Base-by-base conservation (phyloP, 208 protist species). In the Trypanosoma lewisi region DNA sequence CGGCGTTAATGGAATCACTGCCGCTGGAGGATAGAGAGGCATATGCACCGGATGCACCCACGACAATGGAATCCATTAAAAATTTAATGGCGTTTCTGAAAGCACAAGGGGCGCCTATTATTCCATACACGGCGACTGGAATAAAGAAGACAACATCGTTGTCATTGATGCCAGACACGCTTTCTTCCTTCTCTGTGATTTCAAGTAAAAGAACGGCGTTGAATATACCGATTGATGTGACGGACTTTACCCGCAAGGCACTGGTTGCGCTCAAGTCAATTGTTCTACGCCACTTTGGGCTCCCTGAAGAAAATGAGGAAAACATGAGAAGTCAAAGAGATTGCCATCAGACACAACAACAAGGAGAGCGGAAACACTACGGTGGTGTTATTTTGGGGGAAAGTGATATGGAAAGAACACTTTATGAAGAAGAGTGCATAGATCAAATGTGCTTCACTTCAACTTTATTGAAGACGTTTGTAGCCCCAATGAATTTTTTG, bases 181-280 rank as follows among this genome's bases (percentile, higher is more conserved):
- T 55, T 19, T 52, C 34, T 37, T 12, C 49, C n/a, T 11, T 44
- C 17, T 58, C 49, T 31, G 16, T 62, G 34, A 19, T 0, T 21
- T 65, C 52, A 19, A 47, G 3, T 5, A 47, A 47, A 36, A 37
- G 21, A 33, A 19, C 48, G 0, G 31, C 53, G 49, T 17, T 72
- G 57, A 59, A 85, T 30, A 77, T 89, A 17, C 69, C 70, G 17
- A 67, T 94, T 0, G 80, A 94, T 60, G 87, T 91, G 80, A 71
- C 58, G 7, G 84, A 94, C 56, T 94, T 94, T 47, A 70, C 78
- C 0, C 36, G 23, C 9, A 91, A 89, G 55, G 79, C 84, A 7
- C 85, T 86, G 55, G 12, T 31, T 7, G 80, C 75, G 9, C 57
- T 94, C 21, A 76, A 80, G 33, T 50, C 66, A 9, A 73, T 86